A percentile compares a stretch with the other conserved stretches of the same genome.
Evolutionary conservation across 2,329 filamentous ascomycete species (phyloP).

Genomic region (Talaromyces sp.): DNA sequence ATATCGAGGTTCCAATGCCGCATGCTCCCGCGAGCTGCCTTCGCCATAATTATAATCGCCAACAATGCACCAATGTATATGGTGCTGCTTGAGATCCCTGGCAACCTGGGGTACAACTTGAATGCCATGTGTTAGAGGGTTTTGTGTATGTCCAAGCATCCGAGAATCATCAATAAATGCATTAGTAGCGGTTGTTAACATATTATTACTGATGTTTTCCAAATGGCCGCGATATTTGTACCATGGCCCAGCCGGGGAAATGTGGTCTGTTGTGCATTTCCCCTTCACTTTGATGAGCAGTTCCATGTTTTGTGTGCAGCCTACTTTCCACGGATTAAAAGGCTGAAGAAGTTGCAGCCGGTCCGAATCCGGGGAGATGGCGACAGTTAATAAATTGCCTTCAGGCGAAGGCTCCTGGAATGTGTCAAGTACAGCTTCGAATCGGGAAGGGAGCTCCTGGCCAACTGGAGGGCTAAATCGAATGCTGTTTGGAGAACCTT

Average conservation of each 20-base stretch:
- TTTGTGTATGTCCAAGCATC: slow-evolving; percentile 20
- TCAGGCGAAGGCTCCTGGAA: slow-evolving; percentile 92
- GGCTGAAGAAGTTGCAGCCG: slow-evolving; percentile 87
- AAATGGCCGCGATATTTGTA: slow-evolving; percentile 97
- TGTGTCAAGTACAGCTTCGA: slow-evolving; percentile 85
- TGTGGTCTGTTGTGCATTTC: slow-evolving; percentile 96
- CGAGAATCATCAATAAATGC: slow-evolving; percentile 92
- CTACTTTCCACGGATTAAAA: slow-evolving; percentile 85
- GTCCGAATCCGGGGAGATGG: slow-evolving; percentile 83
- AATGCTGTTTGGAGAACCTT: slow-evolving; percentile 95
- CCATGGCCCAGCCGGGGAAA: slow-evolving; percentile 95
- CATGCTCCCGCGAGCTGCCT: slow-evolving; percentile 95
- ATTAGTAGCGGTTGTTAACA: slow-evolving; percentile 96
- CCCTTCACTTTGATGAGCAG: slow-evolving; percentile 95
- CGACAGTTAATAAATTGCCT: slow-evolving; percentile 66
- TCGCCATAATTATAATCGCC: slow-evolving; percentile 99
- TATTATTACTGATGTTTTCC: slow-evolving; percentile 99
- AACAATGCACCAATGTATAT: slow-evolving; percentile 92
- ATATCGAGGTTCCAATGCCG: slow-evolving; percentile 94
- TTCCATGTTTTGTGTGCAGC: slow-evolving; percentile 76
- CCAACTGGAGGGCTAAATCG: slow-evolving; percentile 74
- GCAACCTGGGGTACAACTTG: slow-evolving; percentile 85
- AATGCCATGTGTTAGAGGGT: slow-evolving; percentile 52
- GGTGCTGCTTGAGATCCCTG: slow-evolving; percentile 96
- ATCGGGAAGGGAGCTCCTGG: slow-evolving; percentile 71